A percentile compares a stretch with the other conserved stretches of the same genome.
phyloP scores from a whole-genome alignment of 192 early-diverging fungal genomes.

The Backusella westeae region DNA sequence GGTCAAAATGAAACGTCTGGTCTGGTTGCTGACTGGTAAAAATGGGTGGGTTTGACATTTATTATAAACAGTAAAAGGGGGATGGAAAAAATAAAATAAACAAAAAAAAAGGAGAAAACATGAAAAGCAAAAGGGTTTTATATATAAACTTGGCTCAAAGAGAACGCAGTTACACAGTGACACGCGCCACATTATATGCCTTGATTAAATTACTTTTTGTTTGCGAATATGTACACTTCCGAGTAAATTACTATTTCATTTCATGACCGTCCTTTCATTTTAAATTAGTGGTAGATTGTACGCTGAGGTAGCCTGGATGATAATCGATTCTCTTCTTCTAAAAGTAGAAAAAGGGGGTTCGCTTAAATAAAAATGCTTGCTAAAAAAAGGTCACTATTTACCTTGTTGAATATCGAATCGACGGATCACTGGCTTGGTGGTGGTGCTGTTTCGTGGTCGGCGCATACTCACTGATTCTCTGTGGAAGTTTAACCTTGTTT shows the following conservation, averaged over 20 bases:
- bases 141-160: background rate
- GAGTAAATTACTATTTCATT: background rate
- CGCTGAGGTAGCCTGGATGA: constrained; percentile 1
- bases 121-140: background rate
- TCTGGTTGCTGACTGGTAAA: constrained; percentile 5
- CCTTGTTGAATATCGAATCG: background rate
- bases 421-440: background rate
- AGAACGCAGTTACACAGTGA: background rate
- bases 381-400: background rate
- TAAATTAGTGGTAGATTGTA: background rate
- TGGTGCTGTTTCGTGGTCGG: background rate
- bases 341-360: background rate
- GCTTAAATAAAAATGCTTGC: background rate
- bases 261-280: background rate
- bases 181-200: constrained; percentile 9
- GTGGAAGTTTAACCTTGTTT: background rate
- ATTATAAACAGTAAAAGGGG: background rate
- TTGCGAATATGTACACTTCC: constrained; percentile 1
- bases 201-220: background rate
- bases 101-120: background rate
- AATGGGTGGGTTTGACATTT: constrained; percentile 11
- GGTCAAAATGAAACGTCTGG: background rate
- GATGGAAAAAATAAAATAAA: background rate
- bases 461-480: background rate
- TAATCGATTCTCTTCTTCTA: background rate